phyloP scores from a whole-genome alignment of 2,329 filamentous ascomycete species.

The Colletotrichum sp. region DNA sequence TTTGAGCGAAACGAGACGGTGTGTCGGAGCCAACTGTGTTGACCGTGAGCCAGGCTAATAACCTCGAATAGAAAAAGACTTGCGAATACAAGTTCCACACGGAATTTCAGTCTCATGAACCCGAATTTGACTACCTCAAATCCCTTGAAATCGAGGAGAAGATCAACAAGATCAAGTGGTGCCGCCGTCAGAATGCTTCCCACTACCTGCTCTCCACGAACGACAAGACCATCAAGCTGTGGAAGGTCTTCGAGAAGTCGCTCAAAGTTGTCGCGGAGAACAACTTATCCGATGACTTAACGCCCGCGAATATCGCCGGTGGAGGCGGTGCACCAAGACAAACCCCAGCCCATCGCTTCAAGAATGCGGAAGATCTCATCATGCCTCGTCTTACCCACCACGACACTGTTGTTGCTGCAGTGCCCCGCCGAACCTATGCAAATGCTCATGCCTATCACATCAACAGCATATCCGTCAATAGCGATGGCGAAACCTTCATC shows the following conservation, averaged over 20 bases:
- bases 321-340: conserved; percentile 80
- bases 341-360: conserved; percentile 77
- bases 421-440: conserved; percentile 93
- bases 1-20: conserved; percentile 97
- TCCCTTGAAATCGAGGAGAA: conserved; percentile 99
- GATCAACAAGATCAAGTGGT: conserved; percentile 99
- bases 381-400: conserved; percentile 96
- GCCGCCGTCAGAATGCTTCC: conserved; percentile 94
- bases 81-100: conserved; percentile 99
- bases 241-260: conserved; percentile 99
- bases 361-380: conserved; percentile 82
- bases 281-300: conserved; percentile 94
- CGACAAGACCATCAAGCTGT: conserved; percentile 99
- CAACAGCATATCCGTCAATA: conserved; percentile 99
- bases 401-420: conserved; percentile 96
- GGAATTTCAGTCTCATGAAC: conserved; percentile 99
- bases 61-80: conserved; percentile 84
- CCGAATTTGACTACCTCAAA: conserved; percentile 99
- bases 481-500: conserved; percentile 98
- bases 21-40: conserved; percentile 38
- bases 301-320: conserved; percentile 73
- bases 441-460: conserved; percentile 99
- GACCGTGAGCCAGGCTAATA: conserved; percentile 33
- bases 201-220: conserved; percentile 98
- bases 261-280: conserved; percentile 99